Evolutionary conservation across 2,329 filamentous ascomycete genomes (phyloP), one percentile per base, ranked within the genome.

Genomic region (Annulohypoxylon truncatum): DNA sequence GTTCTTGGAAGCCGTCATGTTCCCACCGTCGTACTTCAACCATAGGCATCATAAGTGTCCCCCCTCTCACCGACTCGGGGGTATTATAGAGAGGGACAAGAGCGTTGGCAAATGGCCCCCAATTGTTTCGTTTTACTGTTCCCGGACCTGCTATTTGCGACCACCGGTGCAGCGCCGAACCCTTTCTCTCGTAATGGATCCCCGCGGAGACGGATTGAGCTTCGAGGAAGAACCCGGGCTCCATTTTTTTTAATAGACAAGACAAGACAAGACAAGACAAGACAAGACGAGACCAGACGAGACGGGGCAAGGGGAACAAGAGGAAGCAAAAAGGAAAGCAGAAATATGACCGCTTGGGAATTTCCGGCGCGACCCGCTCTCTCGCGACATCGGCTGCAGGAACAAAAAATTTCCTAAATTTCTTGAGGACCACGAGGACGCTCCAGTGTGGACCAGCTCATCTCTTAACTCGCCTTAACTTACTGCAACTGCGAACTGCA

Each of bases 351-450:
- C 60, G 51, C 47, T 60, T 13, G 31, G 18, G 31, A 13, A 18
- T 38, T 38, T 58, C 10, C 55, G 67, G 61, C 50, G 15, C 38
- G 62, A 67, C 60, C 66, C 66, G 66, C 53, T 58, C n/a, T 26
- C 46, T 52, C 62, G 66, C 68, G 66, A 68, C 66, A 66, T 68
- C 66, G 63, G 68, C 59, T 70, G 68, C 65, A 68, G 68, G 68
- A 66, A 70, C 65, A 48, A 35, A 64, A 59, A 48, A 24, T 55
- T 56, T 60, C 38, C 42, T 54, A 42, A 42, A 42, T 42, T 42
- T 42, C 13, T 46, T 38, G 47, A 46, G 6, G 44, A 15, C 44
- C 44, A 56, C 62, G 59, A 57, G 55, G 55, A 63, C 51, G 38
- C 59, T 44, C 60, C 28, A 50, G n/a, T 53, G 52, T 55, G 56